phyloP scores from a whole-genome alignment of 139 green algal genomes.

The Chlamydomonas sp. region DNA sequence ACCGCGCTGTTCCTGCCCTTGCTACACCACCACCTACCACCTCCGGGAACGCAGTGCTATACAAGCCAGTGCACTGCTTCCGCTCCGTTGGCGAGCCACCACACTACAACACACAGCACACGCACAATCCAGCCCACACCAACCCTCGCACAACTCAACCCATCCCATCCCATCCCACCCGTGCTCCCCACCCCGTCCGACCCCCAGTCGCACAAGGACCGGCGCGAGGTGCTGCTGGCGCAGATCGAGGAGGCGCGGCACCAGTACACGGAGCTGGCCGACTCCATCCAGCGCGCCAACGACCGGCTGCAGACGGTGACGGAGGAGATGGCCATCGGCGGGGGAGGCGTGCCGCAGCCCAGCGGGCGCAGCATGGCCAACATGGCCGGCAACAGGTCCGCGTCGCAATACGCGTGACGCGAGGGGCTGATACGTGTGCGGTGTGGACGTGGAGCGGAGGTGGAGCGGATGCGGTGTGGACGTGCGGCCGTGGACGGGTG shows the following conservation, averaged over 20 bases:
- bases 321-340: conserved; percentile 8
- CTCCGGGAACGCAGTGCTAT: not conserved
- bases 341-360: not conserved
- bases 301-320: conserved; percentile 19
- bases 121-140: not conserved
- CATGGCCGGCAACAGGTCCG: too few species aligned
- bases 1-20: not conserved
- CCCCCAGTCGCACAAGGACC: conserved; percentile 32
- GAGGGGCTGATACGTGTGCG: too few species aligned
- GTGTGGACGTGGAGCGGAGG: too few species aligned
- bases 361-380: conserved; percentile 16
- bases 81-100: too few species aligned
- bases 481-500: too few species aligned
- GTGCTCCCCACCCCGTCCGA: not conserved
- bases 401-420: too few species aligned
- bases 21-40: not conserved
- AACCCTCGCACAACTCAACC: not conserved
- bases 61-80: not conserved
- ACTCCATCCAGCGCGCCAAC: conserved; percentile 41
- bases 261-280: conserved; percentile 24
- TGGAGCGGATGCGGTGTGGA: too few species aligned
- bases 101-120: not conserved
- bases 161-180: not conserved
- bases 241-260: conserved; percentile 32
- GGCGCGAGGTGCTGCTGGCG: not conserved